Evolutionary conservation across 768 basidiomycete species (phyloP).

Genomic region (Psilocybe azurescens): DNA sequence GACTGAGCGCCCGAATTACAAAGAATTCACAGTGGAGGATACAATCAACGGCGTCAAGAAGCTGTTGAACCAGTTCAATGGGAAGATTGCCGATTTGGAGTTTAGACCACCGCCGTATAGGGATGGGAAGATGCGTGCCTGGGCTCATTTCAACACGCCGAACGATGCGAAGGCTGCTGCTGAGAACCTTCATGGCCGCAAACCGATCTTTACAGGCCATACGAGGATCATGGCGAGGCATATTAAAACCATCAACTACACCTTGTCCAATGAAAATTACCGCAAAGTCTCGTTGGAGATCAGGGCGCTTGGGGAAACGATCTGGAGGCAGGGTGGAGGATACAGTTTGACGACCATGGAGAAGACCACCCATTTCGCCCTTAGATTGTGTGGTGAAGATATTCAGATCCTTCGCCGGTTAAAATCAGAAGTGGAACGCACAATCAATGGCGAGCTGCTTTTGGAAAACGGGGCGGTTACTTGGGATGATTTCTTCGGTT

Average conservation of each 20-base stretch:
- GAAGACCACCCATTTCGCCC: slow-evolving; percentile 29
- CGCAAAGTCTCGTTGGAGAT: slow-evolving; percentile 50
- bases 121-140: slow-evolving; percentile 53
- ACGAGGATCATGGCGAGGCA: slow-evolving; percentile 57
- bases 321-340: slow-evolving; percentile 32
- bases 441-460: slow-evolving; percentile 65
- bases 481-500: slow-evolving; percentile 71
- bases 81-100: slow-evolving; percentile 45
- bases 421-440: slow-evolving; percentile 65
- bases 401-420: slow-evolving; percentile 55
- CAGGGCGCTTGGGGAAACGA: slow-evolving; percentile 42
- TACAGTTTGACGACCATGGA: slow-evolving; percentile 29
- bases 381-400: slow-evolving; percentile 58
- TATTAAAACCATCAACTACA: slow-evolving; percentile 55
- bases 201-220: slow-evolving; percentile 49
- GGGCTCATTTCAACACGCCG: slow-evolving; percentile 59
- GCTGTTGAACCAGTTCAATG: slow-evolving; percentile 41
- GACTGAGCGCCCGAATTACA: slow-evolving; percentile 52
- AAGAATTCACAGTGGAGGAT: slow-evolving; percentile 41
- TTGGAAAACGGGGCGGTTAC: slow-evolving; percentile 52
- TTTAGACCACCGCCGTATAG: slow-evolving; percentile 55
- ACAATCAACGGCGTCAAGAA: slow-evolving; percentile 41
- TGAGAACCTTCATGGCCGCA: slow-evolving; percentile 49
- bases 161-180: slow-evolving; percentile 58
- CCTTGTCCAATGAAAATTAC: slow-evolving; percentile 43